These are phyloP conservation scores for Lactarius sanguifluus DNA, from an alignment of 768 basidiomycete species.

Conservation along the genomic window DNA sequence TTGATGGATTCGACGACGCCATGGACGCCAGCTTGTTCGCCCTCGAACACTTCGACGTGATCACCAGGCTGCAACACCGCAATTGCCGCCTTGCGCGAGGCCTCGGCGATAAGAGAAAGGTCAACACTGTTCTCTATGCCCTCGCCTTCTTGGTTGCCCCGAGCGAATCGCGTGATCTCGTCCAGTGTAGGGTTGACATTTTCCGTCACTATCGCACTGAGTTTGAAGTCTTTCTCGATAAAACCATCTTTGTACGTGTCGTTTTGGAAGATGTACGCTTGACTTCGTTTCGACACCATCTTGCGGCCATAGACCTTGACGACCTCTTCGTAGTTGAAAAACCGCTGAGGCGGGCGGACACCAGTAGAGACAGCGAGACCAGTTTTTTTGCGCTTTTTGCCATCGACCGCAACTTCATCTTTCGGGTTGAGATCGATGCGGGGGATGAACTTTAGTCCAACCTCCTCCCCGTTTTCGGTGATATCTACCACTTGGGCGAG, in stretches of 20 bases:
- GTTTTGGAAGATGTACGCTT: conserved; percentile 82
- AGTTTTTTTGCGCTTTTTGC: conserved; percentile 77
- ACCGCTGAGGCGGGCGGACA: conserved; percentile 85
- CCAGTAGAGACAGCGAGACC: conserved; percentile 43
- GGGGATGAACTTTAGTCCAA: conserved; percentile 92
- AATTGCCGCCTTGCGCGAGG: conserved; percentile 87
- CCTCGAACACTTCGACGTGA: conserved; percentile 95
- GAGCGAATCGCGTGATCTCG: conserved; percentile 89
- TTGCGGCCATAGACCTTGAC: conserved; percentile 81
- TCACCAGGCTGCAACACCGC: conserved; percentile 96
- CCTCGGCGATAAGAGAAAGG: conserved; percentile 88
- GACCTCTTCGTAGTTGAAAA: conserved; percentile 94
- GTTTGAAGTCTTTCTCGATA: conserved; percentile 92
- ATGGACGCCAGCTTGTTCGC: conserved; percentile 90
- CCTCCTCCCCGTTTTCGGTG: conserved; percentile 89
- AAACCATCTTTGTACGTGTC: conserved; percentile 96
- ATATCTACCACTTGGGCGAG: conserved; percentile 94
- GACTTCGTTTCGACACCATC: conserved; percentile 69
- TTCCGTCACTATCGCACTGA: conserved; percentile 74
- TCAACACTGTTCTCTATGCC: conserved; percentile 69
- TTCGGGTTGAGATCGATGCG: conserved; percentile 94
- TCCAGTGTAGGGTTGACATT: conserved; percentile 95
- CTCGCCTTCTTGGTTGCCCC: conserved; percentile 68
- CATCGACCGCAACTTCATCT: conserved; percentile 66
- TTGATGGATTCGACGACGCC: conserved; percentile 90